Percentiles rank a stretch among this genome's conserved stretches.
Conservation (phyloP, 139 green algal species). For the Chlorella ohadii region DNA sequence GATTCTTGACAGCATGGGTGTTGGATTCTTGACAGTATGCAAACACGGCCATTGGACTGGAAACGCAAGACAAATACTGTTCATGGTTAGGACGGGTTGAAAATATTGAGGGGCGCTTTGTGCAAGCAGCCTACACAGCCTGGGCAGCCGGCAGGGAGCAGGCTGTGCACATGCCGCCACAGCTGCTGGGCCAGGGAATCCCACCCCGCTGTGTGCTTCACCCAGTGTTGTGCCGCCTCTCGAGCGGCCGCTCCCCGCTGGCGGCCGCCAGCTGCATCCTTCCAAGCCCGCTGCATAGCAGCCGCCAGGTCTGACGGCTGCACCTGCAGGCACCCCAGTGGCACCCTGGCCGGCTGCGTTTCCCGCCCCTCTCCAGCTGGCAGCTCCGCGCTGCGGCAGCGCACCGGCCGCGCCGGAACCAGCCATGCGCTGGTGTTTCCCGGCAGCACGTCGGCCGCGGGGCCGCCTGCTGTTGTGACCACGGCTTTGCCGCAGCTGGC, state of each 20-base stretch:
- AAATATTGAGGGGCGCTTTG: too few relatives aligned
- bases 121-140: background rate
- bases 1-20: too few relatives aligned
- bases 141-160: background rate
- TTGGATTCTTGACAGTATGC: too few relatives aligned
- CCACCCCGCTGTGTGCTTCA: background rate
- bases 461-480: background rate
- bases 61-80: too few relatives aligned
- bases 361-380: background rate
- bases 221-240: background rate
- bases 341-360: background rate
- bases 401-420: background rate
- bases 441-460: background rate
- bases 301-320: background rate
- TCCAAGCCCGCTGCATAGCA: background rate
- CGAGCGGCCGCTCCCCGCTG: background rate
- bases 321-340: background rate
- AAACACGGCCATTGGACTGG: too few relatives aligned
- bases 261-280: background rate
- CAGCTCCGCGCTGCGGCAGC: background rate
- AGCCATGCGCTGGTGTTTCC: background rate
- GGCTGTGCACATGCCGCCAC: background rate
- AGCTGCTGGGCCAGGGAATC: background rate
- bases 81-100: too few relatives aligned
- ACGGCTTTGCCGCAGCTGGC: background rate